phyloP scores from a whole-genome alignment of 2,329 filamentous ascomycete species.

The Aspergillus costaricaensis region DNA sequence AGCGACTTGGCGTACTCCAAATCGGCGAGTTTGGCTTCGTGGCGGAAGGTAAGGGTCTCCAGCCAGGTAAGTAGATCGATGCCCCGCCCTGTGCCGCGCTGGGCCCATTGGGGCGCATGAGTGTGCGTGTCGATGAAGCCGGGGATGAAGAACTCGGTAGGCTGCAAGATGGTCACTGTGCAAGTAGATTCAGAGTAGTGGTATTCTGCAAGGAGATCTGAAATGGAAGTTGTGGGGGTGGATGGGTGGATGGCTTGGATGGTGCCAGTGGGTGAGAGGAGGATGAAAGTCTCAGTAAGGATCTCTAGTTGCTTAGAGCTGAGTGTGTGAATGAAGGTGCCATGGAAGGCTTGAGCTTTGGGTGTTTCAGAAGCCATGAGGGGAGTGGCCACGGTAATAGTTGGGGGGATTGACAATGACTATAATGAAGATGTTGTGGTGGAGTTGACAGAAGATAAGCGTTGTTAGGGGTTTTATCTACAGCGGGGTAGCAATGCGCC shows the following conservation, averaged over 20 bases:
- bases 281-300: slow-evolving; percentile 33
- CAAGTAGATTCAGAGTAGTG: slow-evolving; percentile 30
- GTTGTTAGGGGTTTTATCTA: not conserved
- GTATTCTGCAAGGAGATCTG: slow-evolving; percentile 26
- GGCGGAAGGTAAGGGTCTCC: slow-evolving; percentile 63
- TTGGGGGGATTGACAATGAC: slow-evolving; percentile 11
- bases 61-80: slow-evolving; percentile 60
- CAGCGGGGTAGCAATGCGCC: slow-evolving; percentile 5
- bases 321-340: slow-evolving; percentile 37
- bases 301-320: slow-evolving; percentile 30
- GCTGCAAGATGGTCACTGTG: slow-evolving; percentile 30
- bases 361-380: slow-evolving; percentile 14
- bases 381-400: not conserved
- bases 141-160: slow-evolving; percentile 35
- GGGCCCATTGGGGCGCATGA: slow-evolving; percentile 62
- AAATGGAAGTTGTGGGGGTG: slow-evolving; percentile 23
- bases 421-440: slow-evolving; percentile 10
- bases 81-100: slow-evolving; percentile 48
- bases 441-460: slow-evolving; percentile 4
- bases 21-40: slow-evolving; percentile 63
- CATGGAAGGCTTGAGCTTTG: slow-evolving; percentile 37
- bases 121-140: slow-evolving; percentile 65
- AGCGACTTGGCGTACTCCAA: slow-evolving; percentile 53
- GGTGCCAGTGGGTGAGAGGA: slow-evolving; percentile 32
- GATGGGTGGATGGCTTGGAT: slow-evolving; percentile 32